Percentiles rank a stretch among this genome's conserved stretches.
These are phyloP conservation scores for Xylaria palmicola DNA, from an alignment of 495 filamentous ascomycete species.

Conservation along the genomic window DNA sequence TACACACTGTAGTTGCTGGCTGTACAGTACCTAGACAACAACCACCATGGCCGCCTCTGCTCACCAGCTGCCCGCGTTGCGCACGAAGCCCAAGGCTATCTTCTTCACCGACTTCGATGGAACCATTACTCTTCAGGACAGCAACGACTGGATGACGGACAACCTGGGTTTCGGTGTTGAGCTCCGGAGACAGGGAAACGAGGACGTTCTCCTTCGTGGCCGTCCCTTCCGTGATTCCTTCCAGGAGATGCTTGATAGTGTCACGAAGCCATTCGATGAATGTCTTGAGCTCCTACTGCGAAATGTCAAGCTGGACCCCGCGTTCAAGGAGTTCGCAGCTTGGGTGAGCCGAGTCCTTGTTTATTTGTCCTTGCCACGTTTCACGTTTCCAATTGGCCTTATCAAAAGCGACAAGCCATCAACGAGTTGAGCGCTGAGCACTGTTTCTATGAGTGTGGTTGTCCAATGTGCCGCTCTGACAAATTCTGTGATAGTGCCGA, in stretches of 20 bases:
- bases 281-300: conserved; percentile 72
- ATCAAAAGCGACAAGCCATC: not conserved
- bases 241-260: conserved; percentile 80
- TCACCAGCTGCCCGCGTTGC: conserved; percentile 51
- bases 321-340: conserved; percentile 80
- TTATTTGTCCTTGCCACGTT: not conserved
- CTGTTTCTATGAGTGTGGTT: not conserved
- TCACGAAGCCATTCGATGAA: conserved; percentile 72
- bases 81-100: conserved; percentile 75
- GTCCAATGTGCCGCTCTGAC: too few species aligned
- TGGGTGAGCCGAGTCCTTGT: conserved; percentile 51
- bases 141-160: conserved; percentile 94
- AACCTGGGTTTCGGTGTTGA: conserved; percentile 77
- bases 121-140: conserved; percentile 87
- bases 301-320: conserved; percentile 84
- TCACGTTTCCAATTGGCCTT: not conserved
- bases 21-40: not conserved
- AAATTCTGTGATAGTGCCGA: conserved; percentile 23
- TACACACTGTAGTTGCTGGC: too few species aligned
- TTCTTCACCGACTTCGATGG: conserved; percentile 99
- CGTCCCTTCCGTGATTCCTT: conserved; percentile 81
- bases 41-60: conserved; percentile 16
- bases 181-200: conserved; percentile 64
- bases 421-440: too few species aligned
- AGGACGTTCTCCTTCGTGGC: conserved; percentile 65